Percentiles rank a stretch among this genome's conserved stretches.
Evolutionary conservation across 2,329 filamentous ascomycete species (phyloP).

Genomic region (Fusarium dlaminii): DNA sequence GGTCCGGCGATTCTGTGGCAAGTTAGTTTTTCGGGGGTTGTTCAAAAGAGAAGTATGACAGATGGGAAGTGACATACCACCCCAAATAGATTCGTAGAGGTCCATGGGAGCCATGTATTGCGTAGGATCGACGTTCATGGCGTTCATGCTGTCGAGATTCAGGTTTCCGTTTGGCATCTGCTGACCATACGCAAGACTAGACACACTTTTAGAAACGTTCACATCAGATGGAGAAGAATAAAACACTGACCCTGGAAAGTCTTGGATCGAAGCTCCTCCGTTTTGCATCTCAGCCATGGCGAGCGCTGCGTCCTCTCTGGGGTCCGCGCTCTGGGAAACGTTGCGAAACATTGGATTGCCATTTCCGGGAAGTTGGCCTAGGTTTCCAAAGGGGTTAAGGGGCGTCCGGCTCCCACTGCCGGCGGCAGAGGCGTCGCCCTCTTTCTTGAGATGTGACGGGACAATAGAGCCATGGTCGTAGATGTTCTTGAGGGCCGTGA

Average conservation of each 20-base stretch:
- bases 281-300: conserved; percentile 74
- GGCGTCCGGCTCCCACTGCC: conserved; percentile 59
- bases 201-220: conserved; percentile 23
- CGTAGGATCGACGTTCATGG: conserved; percentile 64
- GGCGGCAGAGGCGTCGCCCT: conserved; percentile 56
- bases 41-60: neutral
- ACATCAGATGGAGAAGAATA: neutral
- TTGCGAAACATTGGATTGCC: conserved; percentile 42
- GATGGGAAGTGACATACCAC: conserved; percentile 59
- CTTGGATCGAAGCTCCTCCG: conserved; percentile 56
- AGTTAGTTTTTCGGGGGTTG: conserved; percentile 17
- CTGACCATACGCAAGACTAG: conserved; percentile 50
- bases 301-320: conserved; percentile 69
- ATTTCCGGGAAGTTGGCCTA: conserved; percentile 34
- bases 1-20: conserved; percentile 65
- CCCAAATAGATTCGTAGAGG: conserved; percentile 74
- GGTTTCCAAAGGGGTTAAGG: conserved; percentile 42
- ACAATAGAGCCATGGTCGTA: conserved; percentile 71
- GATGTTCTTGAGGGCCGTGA: conserved; percentile 70
- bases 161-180: conserved; percentile 48
- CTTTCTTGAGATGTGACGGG: conserved; percentile 60
- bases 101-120: conserved; percentile 74
- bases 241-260: conserved; percentile 53
- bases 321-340: conserved; percentile 52
- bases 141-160: conserved; percentile 56